Conservation (phyloP, 805 yeast species). For the Yarrowia sp. region DNA sequence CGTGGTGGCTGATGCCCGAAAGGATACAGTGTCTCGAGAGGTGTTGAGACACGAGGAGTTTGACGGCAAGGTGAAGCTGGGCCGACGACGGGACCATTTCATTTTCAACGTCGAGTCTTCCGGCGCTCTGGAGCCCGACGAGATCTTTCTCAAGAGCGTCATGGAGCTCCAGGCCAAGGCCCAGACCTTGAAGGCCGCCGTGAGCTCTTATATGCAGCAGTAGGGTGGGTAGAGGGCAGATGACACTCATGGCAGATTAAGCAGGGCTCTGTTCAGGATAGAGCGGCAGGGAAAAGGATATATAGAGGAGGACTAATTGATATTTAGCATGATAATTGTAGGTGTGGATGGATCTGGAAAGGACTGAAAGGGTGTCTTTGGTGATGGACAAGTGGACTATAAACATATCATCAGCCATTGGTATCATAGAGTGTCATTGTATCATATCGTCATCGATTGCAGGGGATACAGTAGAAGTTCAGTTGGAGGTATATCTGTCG, state of each 20-base stretch:
- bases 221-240: not conserved
- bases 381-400: too few relatives aligned
- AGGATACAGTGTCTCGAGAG: slow-evolving; percentile 95
- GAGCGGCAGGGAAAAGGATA: slow-evolving; percentile 16
- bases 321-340: not conserved
- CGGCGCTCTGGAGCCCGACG: slow-evolving; percentile 97
- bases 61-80: slow-evolving; percentile 81
- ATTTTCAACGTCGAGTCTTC: slow-evolving; percentile 92
- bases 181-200: slow-evolving; percentile 26
- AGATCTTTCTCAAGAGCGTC: slow-evolving; percentile 87
- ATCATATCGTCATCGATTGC: too few relatives aligned
- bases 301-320: slow-evolving; percentile 21
- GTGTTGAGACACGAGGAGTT: slow-evolving; percentile 92
- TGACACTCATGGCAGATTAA: not conserved
- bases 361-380: too few relatives aligned
- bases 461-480: too few relatives aligned
- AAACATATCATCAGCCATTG: too few relatives aligned
- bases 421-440: too few relatives aligned
- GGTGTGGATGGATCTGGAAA: too few relatives aligned
- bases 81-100: slow-evolving; percentile 88
- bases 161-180: slow-evolving; percentile 76
- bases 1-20: slow-evolving; percentile 80
- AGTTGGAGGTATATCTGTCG: too few relatives aligned
- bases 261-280: too few relatives aligned
- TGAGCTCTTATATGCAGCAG: slow-evolving; percentile 6